A percentile compares a stretch with the other conserved stretches of the same genome.
Conservation (phyloP, 331 rosid genomes). For the Quercus phellos region DNA sequence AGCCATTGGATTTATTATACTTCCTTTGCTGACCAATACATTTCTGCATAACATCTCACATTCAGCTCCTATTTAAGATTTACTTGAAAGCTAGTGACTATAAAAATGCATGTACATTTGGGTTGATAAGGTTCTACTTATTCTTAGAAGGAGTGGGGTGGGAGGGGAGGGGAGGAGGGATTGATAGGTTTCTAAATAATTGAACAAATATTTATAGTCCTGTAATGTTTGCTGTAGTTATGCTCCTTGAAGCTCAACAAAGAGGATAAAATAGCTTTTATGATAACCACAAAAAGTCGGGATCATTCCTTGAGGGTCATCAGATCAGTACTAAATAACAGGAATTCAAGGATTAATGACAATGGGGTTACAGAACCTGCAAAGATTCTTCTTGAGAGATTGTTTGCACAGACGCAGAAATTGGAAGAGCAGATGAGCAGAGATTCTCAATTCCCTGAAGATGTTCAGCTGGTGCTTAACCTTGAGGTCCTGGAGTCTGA, state of each 20-base stretch:
- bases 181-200: not conserved
- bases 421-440: slow-evolving; percentile 54
- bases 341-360: slow-evolving; percentile 35
- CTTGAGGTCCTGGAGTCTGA: slow-evolving; percentile 66
- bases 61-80: not conserved
- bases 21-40: not conserved
- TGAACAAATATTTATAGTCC: not conserved
- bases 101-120: not conserved
- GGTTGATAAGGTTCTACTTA: not conserved
- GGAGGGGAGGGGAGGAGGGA: not conserved
- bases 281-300: slow-evolving; percentile 18
- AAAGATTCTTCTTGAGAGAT: slow-evolving; percentile 70
- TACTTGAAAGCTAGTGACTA: not conserved
- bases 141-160: not conserved
- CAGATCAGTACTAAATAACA: slow-evolving; percentile 44
- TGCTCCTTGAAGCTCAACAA: slow-evolving; percentile 36
- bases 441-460: slow-evolving; percentile 32
- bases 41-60: not conserved
- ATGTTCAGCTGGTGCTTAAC: slow-evolving; percentile 41
- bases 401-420: slow-evolving; percentile 76
- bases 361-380: slow-evolving; percentile 69
- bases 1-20: not conserved
- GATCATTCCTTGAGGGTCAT: slow-evolving; percentile 22
- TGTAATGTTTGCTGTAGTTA: slow-evolving; percentile 37
- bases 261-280: slow-evolving; percentile 30